Evolutionary conservation across 257 asterid species (phyloP).

Genomic region (Solanum lycopersicoides): DNA sequence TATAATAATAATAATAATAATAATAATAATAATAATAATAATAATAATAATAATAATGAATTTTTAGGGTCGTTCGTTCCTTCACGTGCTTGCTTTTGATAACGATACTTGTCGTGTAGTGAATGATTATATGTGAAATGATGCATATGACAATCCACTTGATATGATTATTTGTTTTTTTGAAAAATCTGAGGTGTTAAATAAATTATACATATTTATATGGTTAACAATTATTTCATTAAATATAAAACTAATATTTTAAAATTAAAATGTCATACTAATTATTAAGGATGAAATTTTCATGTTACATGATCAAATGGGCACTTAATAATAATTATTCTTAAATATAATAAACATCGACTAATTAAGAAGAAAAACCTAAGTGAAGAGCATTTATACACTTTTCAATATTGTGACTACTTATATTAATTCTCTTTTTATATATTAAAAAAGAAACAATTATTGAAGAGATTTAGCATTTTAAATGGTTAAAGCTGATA

Average conservation of each 20-base stretch:
- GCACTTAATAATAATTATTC: neutral
- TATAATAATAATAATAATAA: neutral
- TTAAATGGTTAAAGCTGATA: neutral
- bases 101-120: neutral
- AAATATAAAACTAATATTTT: no score
- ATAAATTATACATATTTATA: no score
- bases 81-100: neutral
- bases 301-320: neutral
- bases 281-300: neutral
- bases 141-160: neutral
- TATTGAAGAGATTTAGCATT: neutral
- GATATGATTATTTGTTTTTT: no score
- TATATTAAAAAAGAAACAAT: neutral
- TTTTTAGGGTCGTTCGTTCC: neutral
- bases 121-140: neutral
- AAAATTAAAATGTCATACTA: no score
- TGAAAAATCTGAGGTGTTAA: no score
- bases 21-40: neutral
- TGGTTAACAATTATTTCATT: no score
- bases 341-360: neutral
- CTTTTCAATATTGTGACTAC: neutral
- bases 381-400: neutral
- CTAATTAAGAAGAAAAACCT: neutral
- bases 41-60: neutral
- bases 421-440: neutral